phyloP scores from a whole-genome alignment of 1,284 basidiomycete species.

The Mycosarcoma mackinlayi region DNA sequence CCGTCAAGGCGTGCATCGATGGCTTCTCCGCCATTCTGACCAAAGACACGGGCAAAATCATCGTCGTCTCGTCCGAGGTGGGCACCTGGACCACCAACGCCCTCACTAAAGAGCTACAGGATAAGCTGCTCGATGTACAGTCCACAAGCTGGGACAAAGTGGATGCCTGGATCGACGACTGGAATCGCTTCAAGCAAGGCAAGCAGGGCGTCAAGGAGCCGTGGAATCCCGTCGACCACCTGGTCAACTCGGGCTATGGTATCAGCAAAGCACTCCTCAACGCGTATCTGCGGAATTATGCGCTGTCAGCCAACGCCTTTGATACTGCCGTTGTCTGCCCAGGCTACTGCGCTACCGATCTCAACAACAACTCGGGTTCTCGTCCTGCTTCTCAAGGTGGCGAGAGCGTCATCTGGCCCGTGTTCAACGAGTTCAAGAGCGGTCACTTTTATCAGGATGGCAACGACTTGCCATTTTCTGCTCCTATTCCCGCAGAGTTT shows the following conservation, averaged over 20 bases:
- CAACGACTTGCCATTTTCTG: neutral
- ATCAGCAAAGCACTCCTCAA: slow-evolving; percentile 19
- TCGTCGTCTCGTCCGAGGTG: slow-evolving; percentile 23
- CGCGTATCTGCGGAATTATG: slow-evolving; percentile 14
- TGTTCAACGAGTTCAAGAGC: slow-evolving; percentile 16
- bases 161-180: slow-evolving; percentile 13
- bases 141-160: neutral
- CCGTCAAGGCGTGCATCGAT: slow-evolving; percentile 9
- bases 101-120: neutral
- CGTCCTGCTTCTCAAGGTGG: slow-evolving; percentile 13
- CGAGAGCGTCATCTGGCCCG: slow-evolving; percentile 23
- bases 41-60: slow-evolving; percentile 3
- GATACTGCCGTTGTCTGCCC: slow-evolving; percentile 18
- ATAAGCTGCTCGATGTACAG: slow-evolving; percentile 2
- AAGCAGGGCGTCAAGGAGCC: slow-evolving; percentile 1
- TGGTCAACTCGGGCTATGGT: slow-evolving; percentile 5
- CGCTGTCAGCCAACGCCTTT: neutral
- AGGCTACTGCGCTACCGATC: slow-evolving; percentile 22
- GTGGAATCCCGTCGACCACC: neutral
- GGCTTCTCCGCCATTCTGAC: slow-evolving; percentile 6
- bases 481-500: neutral
- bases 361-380: slow-evolving; percentile 6
- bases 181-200: neutral
- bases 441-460: slow-evolving; percentile 24
- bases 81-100: slow-evolving; percentile 6